A percentile compares a stretch with the other conserved stretches of the same genome.
phyloP scores from a whole-genome alignment of 805 yeast species.

The Jamesozyma jinghongensis region DNA sequence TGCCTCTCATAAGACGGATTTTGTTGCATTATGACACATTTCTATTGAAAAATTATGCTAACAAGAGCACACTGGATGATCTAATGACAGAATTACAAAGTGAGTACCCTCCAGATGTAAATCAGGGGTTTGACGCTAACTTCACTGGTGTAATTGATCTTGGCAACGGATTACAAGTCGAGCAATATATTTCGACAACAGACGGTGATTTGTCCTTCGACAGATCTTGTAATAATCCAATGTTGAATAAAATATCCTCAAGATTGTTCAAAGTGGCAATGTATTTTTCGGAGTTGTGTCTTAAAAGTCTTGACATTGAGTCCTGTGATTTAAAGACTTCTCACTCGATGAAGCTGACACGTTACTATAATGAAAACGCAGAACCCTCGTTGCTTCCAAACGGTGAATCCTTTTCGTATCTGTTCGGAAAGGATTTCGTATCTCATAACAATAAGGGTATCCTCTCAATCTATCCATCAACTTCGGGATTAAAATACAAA shows the following conservation, averaged over 20 bases:
- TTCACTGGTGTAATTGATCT: constrained; percentile 21
- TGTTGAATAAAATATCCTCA: constrained; percentile 12
- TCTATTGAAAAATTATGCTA: constrained; percentile 26
- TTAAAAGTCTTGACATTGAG: constrained; percentile 7
- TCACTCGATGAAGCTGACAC: constrained; percentile 15
- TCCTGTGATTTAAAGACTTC: constrained; percentile 1
- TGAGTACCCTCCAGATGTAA: constrained; percentile 1
- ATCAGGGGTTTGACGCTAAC: constrained; percentile 21
- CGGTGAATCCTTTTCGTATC: constrained; percentile 15
- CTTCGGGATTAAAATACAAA: constrained; percentile 19
- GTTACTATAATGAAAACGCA: constrained; percentile 11
- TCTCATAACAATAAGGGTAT: constrained; percentile 18
- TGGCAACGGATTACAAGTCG: constrained; percentile 12
- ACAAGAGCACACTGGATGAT: constrained; percentile 12
- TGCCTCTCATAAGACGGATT: constrained; percentile 18
- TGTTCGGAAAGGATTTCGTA: constrained; percentile 12
- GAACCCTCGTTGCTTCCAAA: constrained; percentile 3
- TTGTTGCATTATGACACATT: constrained; percentile 20
- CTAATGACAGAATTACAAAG: constrained; percentile 6
- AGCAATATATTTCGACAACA: constrained; percentile 21
- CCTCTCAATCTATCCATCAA: constrained; percentile 21
- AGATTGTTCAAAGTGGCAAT: constrained; percentile 17
- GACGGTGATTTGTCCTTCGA: constrained; percentile 12
- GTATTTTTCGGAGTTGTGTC: constrained; percentile 17
- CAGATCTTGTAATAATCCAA: constrained; percentile 10